A percentile compares a stretch with the other conserved stretches of the same genome.
Evolutionary conservation across 257 asterid genomes (phyloP).

Genomic region (Parsonsia alboflavescens): DNA sequence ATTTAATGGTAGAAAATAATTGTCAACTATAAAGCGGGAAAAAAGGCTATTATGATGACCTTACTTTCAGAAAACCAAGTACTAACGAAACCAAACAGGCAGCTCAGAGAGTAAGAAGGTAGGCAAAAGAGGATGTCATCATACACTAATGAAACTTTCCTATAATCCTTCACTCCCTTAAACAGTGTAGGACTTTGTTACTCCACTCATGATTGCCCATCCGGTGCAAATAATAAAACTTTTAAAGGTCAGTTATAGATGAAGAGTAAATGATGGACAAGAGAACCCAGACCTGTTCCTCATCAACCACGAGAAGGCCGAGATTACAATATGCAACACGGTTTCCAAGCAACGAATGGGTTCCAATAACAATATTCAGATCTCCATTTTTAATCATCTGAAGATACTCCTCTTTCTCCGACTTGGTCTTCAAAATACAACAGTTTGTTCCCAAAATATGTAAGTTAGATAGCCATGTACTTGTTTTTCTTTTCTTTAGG

Average conservation of each 20-base stretch:
- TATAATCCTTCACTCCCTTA: background rate
- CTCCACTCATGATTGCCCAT: background rate
- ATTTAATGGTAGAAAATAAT: background rate
- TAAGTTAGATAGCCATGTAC: background rate
- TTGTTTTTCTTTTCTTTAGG: background rate
- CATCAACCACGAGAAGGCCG: constrained; percentile 96
- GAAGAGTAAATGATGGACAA: constrained; percentile 17
- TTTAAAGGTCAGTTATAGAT: background rate
- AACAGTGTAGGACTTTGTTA: background rate
- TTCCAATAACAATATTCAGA: constrained; percentile 84
- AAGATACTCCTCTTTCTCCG: constrained; percentile 73
- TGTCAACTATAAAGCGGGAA: background rate
- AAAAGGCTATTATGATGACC: background rate
- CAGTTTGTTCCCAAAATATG: constrained; percentile 1
- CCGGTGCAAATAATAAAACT: background rate
- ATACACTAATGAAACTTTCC: background rate
- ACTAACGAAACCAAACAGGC: background rate
- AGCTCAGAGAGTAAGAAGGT: background rate
- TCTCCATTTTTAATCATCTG: constrained; percentile 75
- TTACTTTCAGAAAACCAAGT: background rate
- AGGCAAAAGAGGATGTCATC: background rate
- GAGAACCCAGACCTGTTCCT: constrained; percentile 74
- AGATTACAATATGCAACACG: constrained; percentile 86
- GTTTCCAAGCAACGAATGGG: constrained; percentile 86
- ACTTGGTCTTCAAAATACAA: constrained; percentile 64